Evolutionary conservation across 75 land plant genomes (phyloP).

Genomic region (Sequoiadendron giganteum): DNA sequence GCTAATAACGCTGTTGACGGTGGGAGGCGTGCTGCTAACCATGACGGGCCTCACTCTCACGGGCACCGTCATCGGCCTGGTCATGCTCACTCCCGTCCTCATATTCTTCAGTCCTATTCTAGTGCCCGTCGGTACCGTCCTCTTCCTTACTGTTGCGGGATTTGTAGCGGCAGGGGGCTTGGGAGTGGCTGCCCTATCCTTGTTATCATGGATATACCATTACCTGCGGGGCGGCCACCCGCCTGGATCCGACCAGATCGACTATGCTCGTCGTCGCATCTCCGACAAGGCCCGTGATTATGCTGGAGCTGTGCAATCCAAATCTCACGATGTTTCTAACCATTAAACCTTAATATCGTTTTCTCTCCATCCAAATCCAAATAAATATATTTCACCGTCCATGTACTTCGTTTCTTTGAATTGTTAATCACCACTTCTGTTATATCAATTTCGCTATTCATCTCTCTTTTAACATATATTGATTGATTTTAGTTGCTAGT

Average conservation of each 20-base stretch:
- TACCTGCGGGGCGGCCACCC: constrained; percentile 12
- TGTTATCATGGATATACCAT: constrained; percentile 13
- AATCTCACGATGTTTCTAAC: constrained; percentile 24
- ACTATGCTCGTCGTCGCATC: constrained; percentile 17
- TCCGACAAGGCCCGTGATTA: constrained; percentile 36
- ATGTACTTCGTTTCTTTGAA: too few species aligned
- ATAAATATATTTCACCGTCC: too few species aligned
- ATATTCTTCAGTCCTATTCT: constrained; percentile 54
- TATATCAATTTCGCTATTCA: too few species aligned
- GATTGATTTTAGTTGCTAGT: too few species aligned
- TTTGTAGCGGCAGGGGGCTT: constrained; percentile 41
- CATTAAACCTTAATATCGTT: background rate
- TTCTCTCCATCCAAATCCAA: too few species aligned
- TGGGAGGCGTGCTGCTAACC: constrained; percentile 29
- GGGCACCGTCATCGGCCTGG: constrained; percentile 39
- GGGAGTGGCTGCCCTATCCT: constrained; percentile 31
- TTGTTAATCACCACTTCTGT: too few species aligned
- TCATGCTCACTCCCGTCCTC: constrained; percentile 37
- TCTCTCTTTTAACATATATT: too few species aligned
- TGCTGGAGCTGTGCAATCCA: constrained; percentile 29
- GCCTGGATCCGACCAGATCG: constrained; percentile 18
- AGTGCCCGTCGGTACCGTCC: constrained; percentile 34
- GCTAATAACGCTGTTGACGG: constrained; percentile 22
- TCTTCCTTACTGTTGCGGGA: constrained; percentile 31
- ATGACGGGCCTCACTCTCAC: constrained; percentile 38